Percentiles rank a stretch among this genome's conserved stretches.
phyloP scores from a whole-genome alignment of 169 alveolate species.

The Plasmodium coatneyi region DNA sequence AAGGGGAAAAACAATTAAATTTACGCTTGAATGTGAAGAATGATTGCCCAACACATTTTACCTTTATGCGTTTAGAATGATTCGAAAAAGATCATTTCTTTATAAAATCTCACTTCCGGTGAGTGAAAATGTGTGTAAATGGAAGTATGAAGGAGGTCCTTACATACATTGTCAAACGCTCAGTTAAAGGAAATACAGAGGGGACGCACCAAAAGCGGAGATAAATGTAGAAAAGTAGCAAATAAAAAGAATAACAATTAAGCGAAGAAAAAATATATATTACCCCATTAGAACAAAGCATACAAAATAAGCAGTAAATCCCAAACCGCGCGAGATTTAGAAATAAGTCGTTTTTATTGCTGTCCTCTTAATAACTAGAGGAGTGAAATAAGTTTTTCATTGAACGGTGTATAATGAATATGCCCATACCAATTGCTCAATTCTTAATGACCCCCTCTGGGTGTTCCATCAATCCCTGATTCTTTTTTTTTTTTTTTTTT shows the following conservation, averaged over 20 bases:
- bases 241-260: background rate
- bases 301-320: background rate
- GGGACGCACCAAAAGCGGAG: background rate
- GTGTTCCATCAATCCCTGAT: background rate
- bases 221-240: background rate
- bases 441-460: background rate
- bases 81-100: background rate
- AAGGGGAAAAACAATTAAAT: background rate
- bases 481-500: background rate
- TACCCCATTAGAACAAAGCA: background rate
- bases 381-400: background rate
- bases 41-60: background rate
- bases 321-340: background rate
- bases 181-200: background rate
- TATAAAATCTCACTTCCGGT: background rate
- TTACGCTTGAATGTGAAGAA: background rate
- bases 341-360: background rate
- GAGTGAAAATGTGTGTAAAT: background rate
- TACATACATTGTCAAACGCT: background rate
- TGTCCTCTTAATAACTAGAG: background rate
- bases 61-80: background rate
- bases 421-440: background rate
- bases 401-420: background rate
- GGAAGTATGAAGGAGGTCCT: background rate
- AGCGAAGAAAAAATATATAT: background rate